Percentiles rank a stretch among this genome's conserved stretches.
phyloP scores from a whole-genome alignment of 2,329 filamentous ascomycete species.

The Xylariales sp. region DNA sequence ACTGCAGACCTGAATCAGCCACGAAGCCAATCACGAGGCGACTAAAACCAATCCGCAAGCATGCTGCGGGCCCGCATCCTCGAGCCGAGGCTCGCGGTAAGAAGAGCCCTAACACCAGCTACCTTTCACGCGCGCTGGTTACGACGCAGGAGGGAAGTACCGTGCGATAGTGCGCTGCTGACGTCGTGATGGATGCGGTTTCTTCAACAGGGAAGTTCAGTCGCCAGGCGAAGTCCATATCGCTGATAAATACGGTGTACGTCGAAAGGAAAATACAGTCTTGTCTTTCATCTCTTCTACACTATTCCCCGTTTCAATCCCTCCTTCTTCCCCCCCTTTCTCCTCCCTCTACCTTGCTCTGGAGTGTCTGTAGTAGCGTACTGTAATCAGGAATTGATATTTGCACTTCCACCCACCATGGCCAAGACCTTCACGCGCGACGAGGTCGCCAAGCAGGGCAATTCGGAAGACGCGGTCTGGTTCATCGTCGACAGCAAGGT shows the following conservation, averaged over 20 bases:
- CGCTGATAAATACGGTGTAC: slow-evolving; percentile 23
- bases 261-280: neutral
- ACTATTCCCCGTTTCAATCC: neutral
- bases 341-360: slow-evolving; percentile 6
- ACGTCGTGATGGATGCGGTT: slow-evolving; percentile 8
- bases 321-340: neutral
- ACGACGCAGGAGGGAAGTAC: neutral
- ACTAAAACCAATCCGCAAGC: slow-evolving; percentile 23
- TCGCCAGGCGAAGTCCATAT: neutral
- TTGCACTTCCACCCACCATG: slow-evolving; percentile 38
- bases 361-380: neutral
- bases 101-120: slow-evolving; percentile 14
- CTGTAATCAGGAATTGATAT: too few relatives aligned
- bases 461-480: slow-evolving; percentile 80
- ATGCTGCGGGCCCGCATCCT: neutral
- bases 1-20: neutral
- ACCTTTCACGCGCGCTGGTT: neutral
- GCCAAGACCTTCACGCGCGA: slow-evolving; percentile 67
- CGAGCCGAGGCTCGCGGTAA: slow-evolving; percentile 32
- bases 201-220: slow-evolving; percentile 19
- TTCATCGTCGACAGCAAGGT: slow-evolving; percentile 88
- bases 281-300: neutral
- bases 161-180: slow-evolving; percentile 17
- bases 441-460: slow-evolving; percentile 77
- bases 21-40: slow-evolving; percentile 27